Conservation (phyloP, 2,329 filamentous ascomycete species). For the Penicillium sp. region DNA sequence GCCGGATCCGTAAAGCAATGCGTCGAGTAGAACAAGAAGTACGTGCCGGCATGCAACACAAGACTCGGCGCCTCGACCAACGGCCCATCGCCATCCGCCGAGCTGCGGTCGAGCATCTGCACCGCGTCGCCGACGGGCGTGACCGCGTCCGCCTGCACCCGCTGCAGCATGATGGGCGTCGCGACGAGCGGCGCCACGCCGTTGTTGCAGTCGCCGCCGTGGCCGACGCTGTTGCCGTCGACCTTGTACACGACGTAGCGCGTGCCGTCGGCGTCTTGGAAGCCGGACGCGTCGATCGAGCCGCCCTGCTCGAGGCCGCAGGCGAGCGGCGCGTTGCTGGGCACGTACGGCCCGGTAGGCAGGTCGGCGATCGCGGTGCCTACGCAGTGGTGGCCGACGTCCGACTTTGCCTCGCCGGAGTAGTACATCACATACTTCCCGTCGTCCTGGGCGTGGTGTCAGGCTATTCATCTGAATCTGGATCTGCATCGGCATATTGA, state of each 20-base stretch:
- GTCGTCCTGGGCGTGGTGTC: constrained; percentile 28
- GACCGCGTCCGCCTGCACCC: constrained; percentile 47
- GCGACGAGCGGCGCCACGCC: constrained; percentile 39
- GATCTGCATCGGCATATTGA: background rate
- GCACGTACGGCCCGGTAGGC: constrained; percentile 52
- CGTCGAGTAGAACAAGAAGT: constrained; percentile 62
- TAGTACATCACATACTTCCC: constrained; percentile 63
- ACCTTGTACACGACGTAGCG: constrained; percentile 65
- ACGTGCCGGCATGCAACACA: constrained; percentile 46
- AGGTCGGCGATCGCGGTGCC: constrained; percentile 53
- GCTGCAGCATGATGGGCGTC: constrained; percentile 44
- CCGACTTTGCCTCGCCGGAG: constrained; percentile 47
- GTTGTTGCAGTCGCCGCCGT: constrained; percentile 49
- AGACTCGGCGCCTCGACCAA: constrained; percentile 62
- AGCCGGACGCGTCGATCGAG: constrained; percentile 62
- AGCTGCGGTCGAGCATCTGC: constrained; percentile 56
- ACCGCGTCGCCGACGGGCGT: constrained; percentile 53
- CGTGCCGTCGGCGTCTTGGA: constrained; percentile 53
- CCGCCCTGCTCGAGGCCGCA: constrained; percentile 57
- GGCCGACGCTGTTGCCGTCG: constrained; percentile 58
- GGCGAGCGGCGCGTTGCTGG: constrained; percentile 49
- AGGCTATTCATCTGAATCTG: background rate
- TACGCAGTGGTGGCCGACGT: constrained; percentile 54
- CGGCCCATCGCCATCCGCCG: constrained; percentile 60
- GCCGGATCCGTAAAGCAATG: constrained; percentile 55